Conservation (phyloP, 1,284 basidiomycete species). For the Cutaneotrichosporon cutaneum region DNA sequence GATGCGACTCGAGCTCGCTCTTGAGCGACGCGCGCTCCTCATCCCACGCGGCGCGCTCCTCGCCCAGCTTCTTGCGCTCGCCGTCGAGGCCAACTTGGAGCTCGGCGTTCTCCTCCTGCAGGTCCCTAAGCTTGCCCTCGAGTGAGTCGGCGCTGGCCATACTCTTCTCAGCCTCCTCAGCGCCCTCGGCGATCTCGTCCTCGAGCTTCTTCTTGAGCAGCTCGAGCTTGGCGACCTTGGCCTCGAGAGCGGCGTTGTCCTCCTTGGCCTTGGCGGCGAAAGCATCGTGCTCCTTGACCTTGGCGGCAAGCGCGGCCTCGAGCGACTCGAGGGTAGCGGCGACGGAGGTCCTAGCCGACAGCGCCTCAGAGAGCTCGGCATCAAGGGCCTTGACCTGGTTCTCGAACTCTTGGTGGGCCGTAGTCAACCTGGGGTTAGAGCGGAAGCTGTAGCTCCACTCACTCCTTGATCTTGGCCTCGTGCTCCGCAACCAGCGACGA, state of each 20-base stretch:
- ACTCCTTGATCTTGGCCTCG: conserved; percentile 24
- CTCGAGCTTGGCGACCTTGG: conserved; percentile 28
- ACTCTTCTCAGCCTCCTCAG: conserved; percentile 34
- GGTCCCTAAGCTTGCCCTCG: conserved; percentile 27
- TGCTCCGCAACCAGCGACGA: conserved; percentile 10
- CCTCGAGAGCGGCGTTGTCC: conserved; percentile 23
- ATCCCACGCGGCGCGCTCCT: conserved; percentile 19
- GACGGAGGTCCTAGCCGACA: conserved; percentile 13
- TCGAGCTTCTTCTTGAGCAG: conserved; percentile 26
- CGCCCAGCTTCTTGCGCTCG: conserved; percentile 16
- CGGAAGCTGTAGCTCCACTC: not conserved
- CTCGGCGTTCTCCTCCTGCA: conserved; percentile 30
- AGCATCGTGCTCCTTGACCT: conserved; percentile 20
- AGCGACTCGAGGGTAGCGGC: conserved; percentile 15
- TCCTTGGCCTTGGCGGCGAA: conserved; percentile 11
- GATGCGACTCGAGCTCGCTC: conserved; percentile 13
- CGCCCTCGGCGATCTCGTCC: conserved; percentile 27
- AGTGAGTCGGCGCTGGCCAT: conserved; percentile 17
- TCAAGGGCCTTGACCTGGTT: conserved; percentile 19
- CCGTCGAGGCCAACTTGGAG: conserved; percentile 23
- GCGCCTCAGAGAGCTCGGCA: conserved; percentile 13
- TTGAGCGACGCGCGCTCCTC: conserved; percentile 21
- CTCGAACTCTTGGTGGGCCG: conserved; percentile 25
- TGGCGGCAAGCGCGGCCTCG: conserved; percentile 20
- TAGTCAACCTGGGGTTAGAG: conserved; percentile 17